These are phyloP conservation scores for Entamoeba histolytica DNA, from an alignment of 208 protist species.

Conservation along the genomic window DNA sequence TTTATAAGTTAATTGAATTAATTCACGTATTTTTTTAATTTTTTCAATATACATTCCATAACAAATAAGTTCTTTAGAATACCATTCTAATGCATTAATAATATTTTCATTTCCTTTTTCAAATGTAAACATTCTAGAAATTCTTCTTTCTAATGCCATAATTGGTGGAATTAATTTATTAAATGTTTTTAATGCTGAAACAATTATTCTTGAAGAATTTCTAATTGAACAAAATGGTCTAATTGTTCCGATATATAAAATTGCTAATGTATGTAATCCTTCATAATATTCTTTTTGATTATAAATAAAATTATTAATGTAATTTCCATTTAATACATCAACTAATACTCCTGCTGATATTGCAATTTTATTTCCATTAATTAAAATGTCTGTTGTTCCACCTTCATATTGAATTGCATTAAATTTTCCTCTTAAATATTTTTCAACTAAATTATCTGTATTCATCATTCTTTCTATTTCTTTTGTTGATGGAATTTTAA, in stretches of 20 bases:
- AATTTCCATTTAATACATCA: background rate
- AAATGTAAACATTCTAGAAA: background rate
- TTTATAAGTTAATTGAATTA: background rate
- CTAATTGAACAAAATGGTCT: background rate
- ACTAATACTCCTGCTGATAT: background rate
- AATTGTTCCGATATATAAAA: background rate
- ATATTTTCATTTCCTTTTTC: background rate
- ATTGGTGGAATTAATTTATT: background rate
- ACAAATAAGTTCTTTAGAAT: background rate
- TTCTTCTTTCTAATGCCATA: background rate
- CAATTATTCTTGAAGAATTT: background rate
- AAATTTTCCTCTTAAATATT: background rate
- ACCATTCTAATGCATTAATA: background rate
- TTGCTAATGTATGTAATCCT: background rate
- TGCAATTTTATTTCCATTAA: background rate
- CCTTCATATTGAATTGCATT: background rate
- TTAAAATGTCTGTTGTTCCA: background rate
- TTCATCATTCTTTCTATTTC: background rate
- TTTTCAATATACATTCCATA: background rate
- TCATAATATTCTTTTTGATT: background rate
- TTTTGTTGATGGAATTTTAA: too few relatives aligned
- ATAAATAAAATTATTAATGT: background rate
- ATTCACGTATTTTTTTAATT: background rate
- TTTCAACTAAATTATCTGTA: background rate
- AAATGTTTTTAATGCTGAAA: background rate